phyloP scores from a whole-genome alignment of 75 land plant genomes.

The Sequoiadendron giganteum region DNA sequence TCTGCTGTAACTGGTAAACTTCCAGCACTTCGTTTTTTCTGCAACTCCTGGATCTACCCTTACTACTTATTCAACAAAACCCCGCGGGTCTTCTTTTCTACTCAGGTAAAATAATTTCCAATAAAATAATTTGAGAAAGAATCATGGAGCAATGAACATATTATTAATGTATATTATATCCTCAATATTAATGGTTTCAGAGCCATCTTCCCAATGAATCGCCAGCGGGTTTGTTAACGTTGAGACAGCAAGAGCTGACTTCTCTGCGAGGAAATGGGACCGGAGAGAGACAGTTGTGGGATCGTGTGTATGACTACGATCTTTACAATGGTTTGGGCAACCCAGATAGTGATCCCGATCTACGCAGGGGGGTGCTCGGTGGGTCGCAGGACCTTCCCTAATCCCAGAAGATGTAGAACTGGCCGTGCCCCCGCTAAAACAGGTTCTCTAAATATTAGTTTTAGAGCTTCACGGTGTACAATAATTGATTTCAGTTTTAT shows the following conservation, averaged over 20 bases:
- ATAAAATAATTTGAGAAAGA: neutral
- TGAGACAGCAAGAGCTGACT: slow-evolving; percentile 50
- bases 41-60: slow-evolving; percentile 25
- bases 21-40: slow-evolving; percentile 5
- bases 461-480: too few relatives aligned
- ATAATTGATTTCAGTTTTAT: too few relatives aligned
- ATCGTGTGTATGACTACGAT: slow-evolving; percentile 78
- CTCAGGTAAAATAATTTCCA: neutral
- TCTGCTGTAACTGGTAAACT: neutral
- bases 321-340: slow-evolving; percentile 87
- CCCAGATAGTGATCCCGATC: slow-evolving; percentile 47
- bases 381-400: slow-evolving; percentile 62
- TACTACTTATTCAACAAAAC: neutral
- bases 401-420: slow-evolving; percentile 81
- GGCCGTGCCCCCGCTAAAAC: slow-evolving; percentile 45
- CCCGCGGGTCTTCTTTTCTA: slow-evolving; percentile 22
- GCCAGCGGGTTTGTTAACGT: slow-evolving; percentile 26
- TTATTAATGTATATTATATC: too few relatives aligned
- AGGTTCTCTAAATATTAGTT: slow-evolving; percentile 19
- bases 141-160: neutral
- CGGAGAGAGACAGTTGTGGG: slow-evolving; percentile 55
- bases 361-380: slow-evolving; percentile 55
- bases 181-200: slow-evolving; percentile 8
- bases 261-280: slow-evolving; percentile 61
- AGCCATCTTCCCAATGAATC: slow-evolving; percentile 36